A percentile compares a stretch with the other conserved stretches of the same genome.
Evolutionary conservation across 805 yeast species (phyloP).

Genomic region (Saccharomyces kudriavzevii): DNA sequence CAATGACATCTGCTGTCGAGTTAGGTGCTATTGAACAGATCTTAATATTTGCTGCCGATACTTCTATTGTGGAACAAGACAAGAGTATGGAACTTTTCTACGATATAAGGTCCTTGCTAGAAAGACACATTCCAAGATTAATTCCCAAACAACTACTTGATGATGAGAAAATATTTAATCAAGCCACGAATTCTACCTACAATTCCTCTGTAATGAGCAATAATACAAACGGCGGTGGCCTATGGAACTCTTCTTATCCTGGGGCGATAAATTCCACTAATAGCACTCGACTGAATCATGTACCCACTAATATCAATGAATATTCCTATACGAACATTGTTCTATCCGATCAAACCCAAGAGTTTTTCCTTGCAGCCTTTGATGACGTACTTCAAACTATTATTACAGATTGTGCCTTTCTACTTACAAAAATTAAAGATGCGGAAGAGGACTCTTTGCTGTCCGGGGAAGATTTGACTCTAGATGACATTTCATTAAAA

Average conservation of each 20-base stretch:
- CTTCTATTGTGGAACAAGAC: conserved; percentile 32
- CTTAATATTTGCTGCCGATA: conserved; percentile 52
- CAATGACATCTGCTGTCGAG: conserved; percentile 50
- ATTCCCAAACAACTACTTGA: conserved; percentile 46
- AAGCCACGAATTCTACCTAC: conserved; percentile 1
- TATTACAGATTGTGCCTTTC: conserved; percentile 55
- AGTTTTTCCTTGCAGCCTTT: conserved; percentile 36
- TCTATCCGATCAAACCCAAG: conserved; percentile 21
- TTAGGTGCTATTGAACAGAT: conserved; percentile 67
- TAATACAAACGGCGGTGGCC: neutral
- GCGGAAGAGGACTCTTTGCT: conserved; percentile 65
- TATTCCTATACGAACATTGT: conserved; percentile 8
- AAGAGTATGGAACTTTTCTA: conserved; percentile 44
- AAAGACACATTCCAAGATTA: conserved; percentile 55
- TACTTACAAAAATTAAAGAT: conserved; percentile 59
- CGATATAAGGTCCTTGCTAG: conserved; percentile 59
- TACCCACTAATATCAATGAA: neutral
- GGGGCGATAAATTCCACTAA: neutral
- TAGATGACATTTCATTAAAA: conserved; percentile 59
- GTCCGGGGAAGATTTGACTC: conserved; percentile 46
- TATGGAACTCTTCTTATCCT: neutral
- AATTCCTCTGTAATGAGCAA: neutral
- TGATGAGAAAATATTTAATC: conserved; percentile 25
- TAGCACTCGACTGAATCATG: neutral
- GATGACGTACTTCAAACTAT: conserved; percentile 47